Evolutionary conservation across 2,329 filamentous ascomycete genomes (phyloP).

Genomic region (Lanzia echinophila): DNA sequence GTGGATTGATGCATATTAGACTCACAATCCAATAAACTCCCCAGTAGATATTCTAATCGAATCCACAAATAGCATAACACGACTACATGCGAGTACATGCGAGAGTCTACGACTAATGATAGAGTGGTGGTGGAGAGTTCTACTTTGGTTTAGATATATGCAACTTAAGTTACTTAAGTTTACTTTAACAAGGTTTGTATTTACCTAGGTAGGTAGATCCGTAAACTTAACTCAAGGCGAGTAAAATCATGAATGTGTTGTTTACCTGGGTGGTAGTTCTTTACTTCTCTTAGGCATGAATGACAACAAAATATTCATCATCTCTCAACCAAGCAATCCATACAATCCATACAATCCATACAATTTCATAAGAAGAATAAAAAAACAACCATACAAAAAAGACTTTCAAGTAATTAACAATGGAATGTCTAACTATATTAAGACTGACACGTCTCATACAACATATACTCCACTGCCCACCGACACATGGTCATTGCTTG

Average conservation of each 20-base stretch:
- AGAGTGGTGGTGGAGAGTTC: no score
- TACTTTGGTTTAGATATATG: no score
- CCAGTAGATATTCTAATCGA: not conserved
- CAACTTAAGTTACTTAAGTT: no score
- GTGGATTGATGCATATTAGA: not conserved
- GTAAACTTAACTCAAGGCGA: not conserved
- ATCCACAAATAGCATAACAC: slow-evolving; percentile 10
- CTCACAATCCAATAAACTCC: not conserved
- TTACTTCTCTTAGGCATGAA: slow-evolving; percentile 5
- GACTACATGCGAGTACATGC: slow-evolving; percentile 2
- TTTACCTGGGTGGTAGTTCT: slow-evolving; percentile 2
- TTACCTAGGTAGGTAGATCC: not conserved
- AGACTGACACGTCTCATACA: slow-evolving; percentile 8
- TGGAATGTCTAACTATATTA: slow-evolving; percentile 3
- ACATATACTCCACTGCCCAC: slow-evolving; percentile 2
- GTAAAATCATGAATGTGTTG: slow-evolving; percentile 7
- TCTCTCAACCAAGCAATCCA: not conserved
- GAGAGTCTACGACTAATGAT: no score
- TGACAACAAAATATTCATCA: slow-evolving; percentile 9
- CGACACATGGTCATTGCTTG: slow-evolving; percentile 11
- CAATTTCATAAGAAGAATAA: not conserved
- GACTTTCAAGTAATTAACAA: slow-evolving; percentile 2
- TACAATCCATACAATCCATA: not conserved
- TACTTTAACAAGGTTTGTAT: no score
- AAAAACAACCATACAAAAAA: slow-evolving; percentile 1